Base-by-base conservation (phyloP, 2,329 filamentous ascomycete genomes). In the Capronia americana region DNA sequence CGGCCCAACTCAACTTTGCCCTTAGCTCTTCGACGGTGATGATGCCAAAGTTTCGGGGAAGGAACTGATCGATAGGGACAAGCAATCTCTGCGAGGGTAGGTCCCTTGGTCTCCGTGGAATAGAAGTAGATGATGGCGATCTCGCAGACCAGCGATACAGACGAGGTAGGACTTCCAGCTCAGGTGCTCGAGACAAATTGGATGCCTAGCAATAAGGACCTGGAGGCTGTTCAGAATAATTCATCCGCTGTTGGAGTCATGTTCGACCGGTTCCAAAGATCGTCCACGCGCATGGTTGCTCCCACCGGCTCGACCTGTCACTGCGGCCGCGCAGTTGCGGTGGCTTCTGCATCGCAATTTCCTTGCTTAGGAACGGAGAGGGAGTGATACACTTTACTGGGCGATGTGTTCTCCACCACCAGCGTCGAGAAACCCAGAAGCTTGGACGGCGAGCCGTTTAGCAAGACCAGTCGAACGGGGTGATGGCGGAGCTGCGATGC, bases 191-290 rank as follows among this genome's bases (percentile, higher is more conserved):
- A 86, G 75, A 2, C 82, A 78, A 89, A 78, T 0, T 90, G 80
- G 0, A 85, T 60, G 1, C 88, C 65, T 0, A 89, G 82, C 0
- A 87, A 87, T 86, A 0, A 88, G 75, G 55, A 89, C 88, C 71
- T 90, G 88, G 74, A 88, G 87, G 0, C 87, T 86, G 54, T 90
- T 83, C 0, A 87, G 87, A 66, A 90, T 88, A 1, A 87, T 79
- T 86, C 87, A 89, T 8, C 81, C 77, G 70, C 77, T 83, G 75
- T 80, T 72, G n/a, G 54, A 38, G n/a, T 11, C 32, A 20, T 38
- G 12, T 34, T 41, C 23, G 54, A 76, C 80, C 80, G 7, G 67
- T 69, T 6, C 82, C 83, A 63, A 79, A 85, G n/a, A 82, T 82
- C 38, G 85, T 75, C 38, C 80, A 77, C 14, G 83, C 81, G 1